Evolutionary conservation across 2,329 filamentous ascomycete species (phyloP), one percentile per base, ranked within the genome.

Genomic region (Talaromyces sp.): DNA sequence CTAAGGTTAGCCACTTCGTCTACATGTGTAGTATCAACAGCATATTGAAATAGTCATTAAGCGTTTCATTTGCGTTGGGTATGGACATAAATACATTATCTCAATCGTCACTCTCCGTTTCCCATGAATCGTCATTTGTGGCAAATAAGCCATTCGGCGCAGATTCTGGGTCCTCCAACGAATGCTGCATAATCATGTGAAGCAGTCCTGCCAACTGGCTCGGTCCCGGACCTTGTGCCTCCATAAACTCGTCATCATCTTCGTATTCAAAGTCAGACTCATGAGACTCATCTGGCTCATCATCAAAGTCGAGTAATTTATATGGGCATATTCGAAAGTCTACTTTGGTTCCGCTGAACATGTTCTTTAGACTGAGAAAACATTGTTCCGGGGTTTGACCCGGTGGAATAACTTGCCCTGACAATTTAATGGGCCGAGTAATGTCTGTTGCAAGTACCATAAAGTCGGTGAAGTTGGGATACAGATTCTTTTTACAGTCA

Each of bases 361-460:
- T 19, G 3, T 66, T 63, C 10, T 41, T 33, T 1, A 73, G 47
- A 35, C 41, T 63, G 8, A 60, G 24, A 37, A 68, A 69, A 52
- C 66, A 70, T 54, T 71, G 52, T 24, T 64, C 52, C 1, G 67
- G 68, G 0, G 65, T 72, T 58, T 70, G 62, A 0, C 68, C 68
- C 2, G 24, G 43, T 3, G 69, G 70, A 11, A 70, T 57, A 14
- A 50, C 54, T 52, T 69, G 67, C 3, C 68, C 68, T 2, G 67
- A 60, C 13, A 69, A 60, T 35, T 67, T 68, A 16, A 69, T 66
- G 14, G 68, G 61, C 39, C 56, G 60, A 4, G 68, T 69, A 24
- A 73, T 47, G 60, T 73, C 70, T 10, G 64, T 22, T 14, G 71
- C 35, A 3, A 70, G 22, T 7, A 72, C 65, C 27, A 47, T 66